Evolutionary conservation across 106 monocot species (phyloP).

Genomic region (Agapanthus africanus): DNA sequence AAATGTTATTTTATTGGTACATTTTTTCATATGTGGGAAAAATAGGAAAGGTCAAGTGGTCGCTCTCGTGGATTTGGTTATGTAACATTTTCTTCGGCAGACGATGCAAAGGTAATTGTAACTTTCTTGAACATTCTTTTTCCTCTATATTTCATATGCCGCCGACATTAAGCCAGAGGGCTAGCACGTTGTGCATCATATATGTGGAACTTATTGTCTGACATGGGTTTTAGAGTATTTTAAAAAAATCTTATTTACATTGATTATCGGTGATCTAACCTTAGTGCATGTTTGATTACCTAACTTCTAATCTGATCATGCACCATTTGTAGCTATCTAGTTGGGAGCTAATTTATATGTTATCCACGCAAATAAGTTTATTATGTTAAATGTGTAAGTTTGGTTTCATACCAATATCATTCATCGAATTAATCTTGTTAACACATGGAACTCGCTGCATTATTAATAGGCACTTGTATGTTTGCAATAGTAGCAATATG

Average conservation of each 20-base stretch:
- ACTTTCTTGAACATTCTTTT: neutral
- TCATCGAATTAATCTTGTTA: neutral
- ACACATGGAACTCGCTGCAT: neutral
- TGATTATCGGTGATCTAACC: too few relatives aligned
- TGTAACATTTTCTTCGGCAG: constrained; percentile 51
- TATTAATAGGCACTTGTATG: too few relatives aligned
- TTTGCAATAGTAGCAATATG: neutral
- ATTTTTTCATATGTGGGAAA: neutral
- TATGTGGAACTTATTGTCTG: neutral
- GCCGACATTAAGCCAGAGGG: neutral
- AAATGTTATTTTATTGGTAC: neutral
- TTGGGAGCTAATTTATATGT: neutral
- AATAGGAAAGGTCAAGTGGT: constrained; percentile 55
- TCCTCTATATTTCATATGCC: too few relatives aligned
- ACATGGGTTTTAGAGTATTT: too few relatives aligned
- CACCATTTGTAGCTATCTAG: neutral
- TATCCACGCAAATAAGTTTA: too few relatives aligned
- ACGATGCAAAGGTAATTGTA: constrained; percentile 47
- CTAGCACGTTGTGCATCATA: neutral
- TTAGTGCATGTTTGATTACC: neutral
- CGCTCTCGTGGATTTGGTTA: constrained; percentile 69
- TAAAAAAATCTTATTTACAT: too few relatives aligned
- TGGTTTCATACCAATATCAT: neutral
- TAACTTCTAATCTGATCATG: neutral
- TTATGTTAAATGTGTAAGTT: too few relatives aligned